Conservation (phyloP, 1,284 basidiomycete species). For the Phlebopus sp. region DNA sequence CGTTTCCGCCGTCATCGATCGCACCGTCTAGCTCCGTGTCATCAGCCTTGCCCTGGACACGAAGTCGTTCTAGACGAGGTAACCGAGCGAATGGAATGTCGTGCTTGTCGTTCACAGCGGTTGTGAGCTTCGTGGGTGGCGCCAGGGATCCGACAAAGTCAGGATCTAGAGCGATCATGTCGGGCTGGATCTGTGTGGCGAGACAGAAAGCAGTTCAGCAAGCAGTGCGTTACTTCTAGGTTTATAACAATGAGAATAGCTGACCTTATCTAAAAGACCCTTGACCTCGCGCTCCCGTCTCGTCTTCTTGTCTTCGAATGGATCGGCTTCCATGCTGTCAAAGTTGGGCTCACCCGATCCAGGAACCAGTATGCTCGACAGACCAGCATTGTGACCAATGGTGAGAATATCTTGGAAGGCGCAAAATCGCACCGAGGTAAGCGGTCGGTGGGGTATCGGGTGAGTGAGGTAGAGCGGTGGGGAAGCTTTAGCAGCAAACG, state of each 20-base stretch:
- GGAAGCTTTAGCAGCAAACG: constrained; percentile 46
- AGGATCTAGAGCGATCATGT: too few species aligned
- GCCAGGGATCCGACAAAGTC: too few species aligned
- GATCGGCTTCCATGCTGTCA: constrained; percentile 90
- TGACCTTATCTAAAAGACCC: constrained; percentile 84
- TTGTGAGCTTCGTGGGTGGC: too few species aligned
- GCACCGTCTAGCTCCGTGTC: constrained; percentile 50
- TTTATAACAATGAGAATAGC: too few species aligned
- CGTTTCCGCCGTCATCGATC: constrained; percentile 24
- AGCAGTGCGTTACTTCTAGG: too few species aligned
- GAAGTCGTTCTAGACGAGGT: constrained; percentile 71
- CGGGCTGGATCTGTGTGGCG: too few species aligned
- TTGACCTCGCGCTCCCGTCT: constrained; percentile 91
- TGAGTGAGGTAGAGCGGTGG: constrained; percentile 94
- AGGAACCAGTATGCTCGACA: constrained; percentile 86
- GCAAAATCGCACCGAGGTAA: constrained; percentile 74
- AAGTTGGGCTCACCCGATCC: constrained; percentile 95
- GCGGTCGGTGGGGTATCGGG: constrained; percentile 65
- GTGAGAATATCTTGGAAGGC: constrained; percentile 94
- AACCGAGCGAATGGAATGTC: constrained; percentile 69
- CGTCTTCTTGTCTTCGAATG: constrained; percentile 84
- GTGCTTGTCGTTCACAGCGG: constrained; percentile 47
- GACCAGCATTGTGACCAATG: constrained; percentile 69
- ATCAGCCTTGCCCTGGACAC: constrained; percentile 70
- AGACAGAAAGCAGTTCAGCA: too few species aligned